Conservation (phyloP, 139 green algal species). For the Pleodorina starrii region DNA sequence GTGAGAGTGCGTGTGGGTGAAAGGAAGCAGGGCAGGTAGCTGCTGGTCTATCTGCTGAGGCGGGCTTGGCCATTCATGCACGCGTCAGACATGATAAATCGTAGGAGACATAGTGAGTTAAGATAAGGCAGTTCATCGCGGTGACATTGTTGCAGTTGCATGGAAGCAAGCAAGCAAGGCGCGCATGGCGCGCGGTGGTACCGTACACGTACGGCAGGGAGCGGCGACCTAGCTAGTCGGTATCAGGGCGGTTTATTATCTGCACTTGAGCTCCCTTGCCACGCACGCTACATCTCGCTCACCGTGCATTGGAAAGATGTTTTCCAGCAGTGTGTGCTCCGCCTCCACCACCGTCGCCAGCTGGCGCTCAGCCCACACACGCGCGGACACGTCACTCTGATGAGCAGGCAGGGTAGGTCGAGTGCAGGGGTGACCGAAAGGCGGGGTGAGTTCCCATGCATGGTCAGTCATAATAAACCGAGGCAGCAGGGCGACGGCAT, state of each 20-base stretch:
- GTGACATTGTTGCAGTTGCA: neutral
- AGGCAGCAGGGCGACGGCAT: too few relatives aligned
- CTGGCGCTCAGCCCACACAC: conserved; percentile 37
- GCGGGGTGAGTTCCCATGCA: neutral
- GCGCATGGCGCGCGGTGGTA: too few relatives aligned
- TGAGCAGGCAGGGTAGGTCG: neutral
- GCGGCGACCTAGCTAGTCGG: too few relatives aligned
- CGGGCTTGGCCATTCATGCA: too few relatives aligned
- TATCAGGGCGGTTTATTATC: too few relatives aligned
- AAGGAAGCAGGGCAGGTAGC: neutral
- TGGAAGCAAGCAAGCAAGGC: too few relatives aligned
- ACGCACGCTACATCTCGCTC: neutral
- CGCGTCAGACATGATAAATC: too few relatives aligned
- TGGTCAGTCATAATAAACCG: neutral
- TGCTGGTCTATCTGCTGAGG: neutral
- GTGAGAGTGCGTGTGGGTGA: neutral
- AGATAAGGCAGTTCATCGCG: too few relatives aligned
- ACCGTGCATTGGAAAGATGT: conserved; percentile 43
- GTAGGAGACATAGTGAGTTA: too few relatives aligned
- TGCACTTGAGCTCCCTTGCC: too few relatives aligned
- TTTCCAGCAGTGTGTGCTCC: conserved; percentile 37
- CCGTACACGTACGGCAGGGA: too few relatives aligned
- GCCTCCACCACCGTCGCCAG: conserved; percentile 35
- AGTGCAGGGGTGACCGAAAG: neutral
- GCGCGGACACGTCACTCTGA: conserved; percentile 31